Conservation (phyloP, 2,329 filamentous ascomycete genomes). For the Trichoderma guizhouense region DNA sequence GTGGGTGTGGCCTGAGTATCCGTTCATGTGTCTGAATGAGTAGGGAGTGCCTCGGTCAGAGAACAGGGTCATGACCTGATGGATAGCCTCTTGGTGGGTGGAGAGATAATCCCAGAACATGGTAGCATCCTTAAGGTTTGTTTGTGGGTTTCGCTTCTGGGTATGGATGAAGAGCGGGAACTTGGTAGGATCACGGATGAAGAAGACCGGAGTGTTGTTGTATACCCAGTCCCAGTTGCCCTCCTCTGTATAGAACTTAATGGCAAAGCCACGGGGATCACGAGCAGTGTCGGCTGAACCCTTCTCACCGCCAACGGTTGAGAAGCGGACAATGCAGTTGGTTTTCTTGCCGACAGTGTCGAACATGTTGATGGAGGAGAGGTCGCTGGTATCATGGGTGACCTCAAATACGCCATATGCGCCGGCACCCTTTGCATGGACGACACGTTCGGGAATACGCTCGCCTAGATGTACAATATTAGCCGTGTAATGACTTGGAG, state of each 20-base stretch:
- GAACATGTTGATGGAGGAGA: conserved; percentile 54
- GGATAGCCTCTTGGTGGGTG: conserved; percentile 59
- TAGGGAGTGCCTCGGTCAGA: conserved; percentile 64
- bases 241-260: conserved; percentile 60
- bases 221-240: conserved; percentile 71
- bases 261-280: conserved; percentile 67
- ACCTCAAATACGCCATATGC: conserved; percentile 59
- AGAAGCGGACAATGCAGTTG: conserved; percentile 62
- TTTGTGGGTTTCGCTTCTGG: conserved; percentile 72
- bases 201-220: conserved; percentile 77
- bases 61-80: conserved; percentile 65
- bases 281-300: conserved; percentile 66
- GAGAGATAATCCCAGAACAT: conserved; percentile 51
- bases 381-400: conserved; percentile 53
- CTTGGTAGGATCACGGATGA: conserved; percentile 69
- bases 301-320: conserved; percentile 65
- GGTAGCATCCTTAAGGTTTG: conserved; percentile 66
- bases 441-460: conserved; percentile 46
- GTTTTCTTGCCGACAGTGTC: conserved; percentile 51
- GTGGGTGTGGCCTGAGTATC: conserved; percentile 64
- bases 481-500: background rate
- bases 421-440: conserved; percentile 36
- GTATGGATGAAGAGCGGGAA: conserved; percentile 75
- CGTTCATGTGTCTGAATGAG: conserved; percentile 64
- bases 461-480: conserved; percentile 31